Conservation (phyloP, 768 basidiomycete genomes). For the Russula virescens region DNA sequence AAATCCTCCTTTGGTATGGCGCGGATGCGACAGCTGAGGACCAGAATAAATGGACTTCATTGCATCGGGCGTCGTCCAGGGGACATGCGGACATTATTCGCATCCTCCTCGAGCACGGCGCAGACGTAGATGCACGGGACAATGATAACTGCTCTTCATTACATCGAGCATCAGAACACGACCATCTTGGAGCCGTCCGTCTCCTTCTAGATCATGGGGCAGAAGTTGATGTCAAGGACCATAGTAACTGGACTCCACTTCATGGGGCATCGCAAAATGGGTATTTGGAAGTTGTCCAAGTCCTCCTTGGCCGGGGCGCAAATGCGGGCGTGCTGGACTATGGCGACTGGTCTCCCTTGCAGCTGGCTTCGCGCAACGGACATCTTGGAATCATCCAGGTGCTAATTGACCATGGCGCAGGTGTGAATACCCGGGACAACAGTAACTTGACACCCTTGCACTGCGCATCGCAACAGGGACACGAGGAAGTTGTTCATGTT, state of each 20-base stretch:
- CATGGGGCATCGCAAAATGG: neutral
- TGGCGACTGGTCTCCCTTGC: neutral
- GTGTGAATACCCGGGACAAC: neutral
- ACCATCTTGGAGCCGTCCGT: neutral
- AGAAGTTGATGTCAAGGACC: neutral
- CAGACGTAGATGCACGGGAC: neutral
- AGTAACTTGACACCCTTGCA: neutral
- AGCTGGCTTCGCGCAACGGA: neutral
- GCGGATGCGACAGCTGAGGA: neutral
- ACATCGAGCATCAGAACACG: neutral
- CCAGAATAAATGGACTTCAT: neutral
- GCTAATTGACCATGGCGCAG: neutral
- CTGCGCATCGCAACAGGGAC: neutral
- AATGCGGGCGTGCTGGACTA: neutral
- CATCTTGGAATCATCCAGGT: neutral
- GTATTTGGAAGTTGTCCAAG: neutral
- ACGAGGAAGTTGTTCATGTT: neutral
- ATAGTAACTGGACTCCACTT: neutral
- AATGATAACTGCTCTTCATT: neutral
- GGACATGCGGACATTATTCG: neutral
- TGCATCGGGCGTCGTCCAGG: neutral
- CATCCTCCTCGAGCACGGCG: neutral
- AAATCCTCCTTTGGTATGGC: neutral
- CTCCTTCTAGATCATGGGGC: neutral
- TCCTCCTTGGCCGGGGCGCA: neutral